Base-by-base conservation (phyloP, 805 yeast genomes). In the Wickerhamiella nectarea region DNA sequence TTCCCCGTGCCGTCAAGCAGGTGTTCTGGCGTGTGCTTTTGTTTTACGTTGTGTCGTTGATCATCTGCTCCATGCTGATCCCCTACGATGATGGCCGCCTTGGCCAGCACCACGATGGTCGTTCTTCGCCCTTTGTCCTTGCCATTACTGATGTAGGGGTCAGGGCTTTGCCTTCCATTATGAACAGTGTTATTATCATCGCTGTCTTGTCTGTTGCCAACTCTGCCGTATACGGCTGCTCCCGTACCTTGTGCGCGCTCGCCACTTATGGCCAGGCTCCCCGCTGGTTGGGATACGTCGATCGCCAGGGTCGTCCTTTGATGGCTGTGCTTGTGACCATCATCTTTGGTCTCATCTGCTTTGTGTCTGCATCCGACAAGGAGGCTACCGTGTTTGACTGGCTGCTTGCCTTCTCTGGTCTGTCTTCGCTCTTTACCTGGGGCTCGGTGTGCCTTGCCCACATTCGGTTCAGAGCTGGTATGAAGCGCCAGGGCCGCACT, bases 21-120 rank as follows among this genome's bases (percentile, higher is more conserved):
- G 82, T 80, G 2, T 79, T 82, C 62, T 80, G 87, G 86, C 70
- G 87, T 61, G 77, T 82, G 48, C 61, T 76, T 18, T 59, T 78
- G 51, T 80, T 81, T 57, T 82, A 81, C 63, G 66, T 82, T 56
- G 62, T 68, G 11, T 66, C 75, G 49, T 69, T 61, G 59, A 75
- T 61, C 43, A 67, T 69, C 52, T 72, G 66, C 54, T 78, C 84
- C 38, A 72, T 80, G 52, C 66, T 82, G 46, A 87, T 81, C 12
- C 86, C 86, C 7, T 76, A 69, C 57, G 64, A 64, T 45, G 38
- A 40, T 26, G 26, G 14, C 7, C 26, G 19, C 48, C 62, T 78
- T 46, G 66, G 63, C 3, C 67, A 71, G 31, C 38, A 70, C 66
- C 74, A 67, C 39, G 79, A 74, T 54, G 77, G 75, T 12, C 64